phyloP scores from a whole-genome alignment of 169 alveolate genomes.

The Pseudocohnilembus persalinus region DNA sequence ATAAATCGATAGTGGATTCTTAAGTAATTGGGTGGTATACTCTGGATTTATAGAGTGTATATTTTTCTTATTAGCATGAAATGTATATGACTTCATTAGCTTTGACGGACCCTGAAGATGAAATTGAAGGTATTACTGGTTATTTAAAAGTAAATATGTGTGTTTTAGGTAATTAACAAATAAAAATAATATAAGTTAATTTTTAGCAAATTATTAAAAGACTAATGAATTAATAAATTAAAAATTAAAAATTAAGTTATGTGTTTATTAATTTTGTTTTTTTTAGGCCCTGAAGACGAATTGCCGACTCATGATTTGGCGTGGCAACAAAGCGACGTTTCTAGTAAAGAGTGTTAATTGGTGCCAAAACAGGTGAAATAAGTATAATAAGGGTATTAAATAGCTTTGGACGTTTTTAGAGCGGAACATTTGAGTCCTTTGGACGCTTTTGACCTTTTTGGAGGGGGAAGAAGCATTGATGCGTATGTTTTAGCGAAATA shows the following conservation, averaged over 20 bases:
- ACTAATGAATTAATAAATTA: too few relatives aligned
- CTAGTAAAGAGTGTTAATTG: slow-evolving; percentile 48
- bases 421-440: slow-evolving; percentile 59
- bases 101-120: slow-evolving; percentile 61
- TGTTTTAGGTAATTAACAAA: slow-evolving; percentile 27
- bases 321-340: slow-evolving; percentile 46
- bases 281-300: slow-evolving; percentile 65
- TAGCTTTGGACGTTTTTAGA: slow-evolving; percentile 42
- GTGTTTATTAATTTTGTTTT: too few relatives aligned
- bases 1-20: slow-evolving; percentile 45
- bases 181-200: background rate
- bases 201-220: too few relatives aligned
- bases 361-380: slow-evolving; percentile 56
- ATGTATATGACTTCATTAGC: slow-evolving; percentile 58
- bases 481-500: slow-evolving; percentile 22
- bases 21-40: slow-evolving; percentile 53
- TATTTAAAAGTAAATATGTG: slow-evolving; percentile 45
- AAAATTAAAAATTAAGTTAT: too few relatives aligned
- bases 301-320: slow-evolving; percentile 65
- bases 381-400: slow-evolving; percentile 50
- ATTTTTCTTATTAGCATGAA: slow-evolving; percentile 60
- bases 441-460: slow-evolving; percentile 17
- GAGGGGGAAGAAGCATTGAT: background rate
- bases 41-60: slow-evolving; percentile 54
- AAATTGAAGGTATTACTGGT: slow-evolving; percentile 55